These are phyloP conservation scores for Crithidia acanthocephali DNA, from an alignment of 208 protist species.

Conservation along the genomic window DNA sequence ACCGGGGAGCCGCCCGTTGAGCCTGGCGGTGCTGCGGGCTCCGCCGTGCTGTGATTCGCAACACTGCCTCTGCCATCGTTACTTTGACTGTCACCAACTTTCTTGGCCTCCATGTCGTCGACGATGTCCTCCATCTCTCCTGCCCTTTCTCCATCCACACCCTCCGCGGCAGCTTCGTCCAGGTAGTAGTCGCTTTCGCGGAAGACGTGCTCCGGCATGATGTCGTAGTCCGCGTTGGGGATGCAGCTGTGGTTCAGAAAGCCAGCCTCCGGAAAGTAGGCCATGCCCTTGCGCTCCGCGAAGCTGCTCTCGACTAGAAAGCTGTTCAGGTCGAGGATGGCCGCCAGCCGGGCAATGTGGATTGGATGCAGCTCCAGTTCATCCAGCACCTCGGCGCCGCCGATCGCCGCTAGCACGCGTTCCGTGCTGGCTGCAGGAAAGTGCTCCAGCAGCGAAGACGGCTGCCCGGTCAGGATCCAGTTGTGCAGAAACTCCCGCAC, in stretches of 20 bases:
- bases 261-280: conserved; percentile 89
- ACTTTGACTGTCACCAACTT: too few relatives aligned
- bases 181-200: conserved; percentile 80
- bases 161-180: conserved; percentile 39
- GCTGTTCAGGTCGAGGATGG: conserved; percentile 87
- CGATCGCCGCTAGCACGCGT: conserved; percentile 71
- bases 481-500: conserved; percentile 62
- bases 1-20: background rate
- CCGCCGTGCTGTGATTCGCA: background rate
- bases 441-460: conserved; percentile 81
- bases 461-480: conserved; percentile 87
- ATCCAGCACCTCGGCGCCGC: conserved; percentile 59
- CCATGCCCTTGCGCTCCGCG: conserved; percentile 86
- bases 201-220: conserved; percentile 85
- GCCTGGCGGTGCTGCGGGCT: too few relatives aligned
- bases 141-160: background rate
- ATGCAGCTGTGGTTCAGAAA: conserved; percentile 91
- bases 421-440: conserved; percentile 68
- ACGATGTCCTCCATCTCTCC: background rate
- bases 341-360: conserved; percentile 83
- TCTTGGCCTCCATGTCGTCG: background rate
- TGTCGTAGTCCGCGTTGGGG: conserved; percentile 85
- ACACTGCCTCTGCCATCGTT: background rate
- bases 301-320: conserved; percentile 88
- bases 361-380: conserved; percentile 79